Base-by-base conservation (phyloP, 768 basidiomycete genomes). In the Phlegmacium glaucopus region DNA sequence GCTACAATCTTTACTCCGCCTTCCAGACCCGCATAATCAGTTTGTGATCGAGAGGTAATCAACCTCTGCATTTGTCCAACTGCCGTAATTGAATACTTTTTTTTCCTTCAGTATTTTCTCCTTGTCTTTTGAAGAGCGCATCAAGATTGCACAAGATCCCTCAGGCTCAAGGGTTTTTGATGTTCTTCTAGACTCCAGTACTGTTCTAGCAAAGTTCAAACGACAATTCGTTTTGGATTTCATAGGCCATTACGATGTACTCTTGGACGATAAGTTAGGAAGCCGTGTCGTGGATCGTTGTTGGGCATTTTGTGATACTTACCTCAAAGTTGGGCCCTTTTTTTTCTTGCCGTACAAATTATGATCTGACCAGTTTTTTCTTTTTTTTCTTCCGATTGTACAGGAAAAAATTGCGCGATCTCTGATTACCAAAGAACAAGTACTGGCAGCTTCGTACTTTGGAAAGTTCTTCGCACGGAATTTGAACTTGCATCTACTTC, bases 331-430 rank as follows among this genome's bases (percentile, higher is more conserved):
- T 51, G 22, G 22, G 22, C 22, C n/a, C 5, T 22, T 32, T 22
- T 27, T 2, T 18, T 42, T 22, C 18, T 34, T 25, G n/a, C n/a
- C n/a, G n/a, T n/a, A n/a, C n/a, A n/a, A n/a, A n/a, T n/a, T n/a
- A n/a, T n/a, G n/a, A n/a, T n/a, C n/a, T n/a, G n/a, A n/a, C n/a
- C n/a, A n/a, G n/a, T n/a, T n/a, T n/a, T n/a, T n/a, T n/a, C n/a
- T n/a, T n/a, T n/a, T n/a, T n/a, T n/a, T n/a, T n/a, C n/a, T n/a
- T n/a, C n/a, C n/a, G n/a, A n/a, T n/a, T 26, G 34, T 44, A 15
- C 54, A 95, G 91, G 94, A 96, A 69, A 95, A 94, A 65, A 90
- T 99, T 45, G 94, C 87, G 2, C 80, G 82, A 12, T 88, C 89
- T 17, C 72, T 97, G 9, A 67, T 91, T 11, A 68, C 79, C 1